Evolutionary conservation across 2,329 filamentous ascomycete genomes (phyloP), one percentile per base, ranked within the genome.

Genomic region (Kalmusia sp.): DNA sequence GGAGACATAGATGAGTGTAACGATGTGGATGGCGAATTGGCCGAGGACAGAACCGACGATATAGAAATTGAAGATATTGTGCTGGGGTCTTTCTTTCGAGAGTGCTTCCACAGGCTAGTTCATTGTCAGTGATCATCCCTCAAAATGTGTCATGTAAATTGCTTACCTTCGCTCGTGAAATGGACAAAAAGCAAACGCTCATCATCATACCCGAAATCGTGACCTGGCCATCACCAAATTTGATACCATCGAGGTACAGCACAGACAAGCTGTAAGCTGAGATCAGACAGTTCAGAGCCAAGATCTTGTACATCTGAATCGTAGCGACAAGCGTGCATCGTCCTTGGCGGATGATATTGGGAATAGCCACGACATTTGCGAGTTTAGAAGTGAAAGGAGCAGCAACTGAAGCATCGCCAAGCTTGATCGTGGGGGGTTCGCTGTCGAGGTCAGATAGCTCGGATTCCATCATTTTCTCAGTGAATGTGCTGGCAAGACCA

Each of bases 301-400:
- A 85, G 67, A 99, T 99, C 84, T 97, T 99, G 87, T 99, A 99
- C 93, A 99, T 99, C 81, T 99, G 95, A 61, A 99, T 98, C 0
- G 95, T 99, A 27, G 95, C 95, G 49, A 99, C 95, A 17, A 99
- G 86, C 6, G 95, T 99, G 80, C 95, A 99, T 58, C 95, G 90
- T 52, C 95, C 95, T 79, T 99, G 95, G 53, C 95, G 91, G 69
- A 99, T 95, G 68, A 99, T 99, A 79, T 99, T 99, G 47, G 95
- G 93, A 53, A 99, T 92, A 31, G 95, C 95, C 66, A 99, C 86
- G 54, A 99, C 95, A 69, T 99, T 97, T 64, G 93, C 91, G 37
- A 99, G 85, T 79, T 99, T 99, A 73, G 92, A 96, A 0, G 95
- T 99, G 76, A 99, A 99, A 0, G 95, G 95, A 0, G 95, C 95